These are phyloP conservation scores for Quercus berberidifolia DNA, from an alignment of 306 rosid species.

Conservation along the genomic window DNA sequence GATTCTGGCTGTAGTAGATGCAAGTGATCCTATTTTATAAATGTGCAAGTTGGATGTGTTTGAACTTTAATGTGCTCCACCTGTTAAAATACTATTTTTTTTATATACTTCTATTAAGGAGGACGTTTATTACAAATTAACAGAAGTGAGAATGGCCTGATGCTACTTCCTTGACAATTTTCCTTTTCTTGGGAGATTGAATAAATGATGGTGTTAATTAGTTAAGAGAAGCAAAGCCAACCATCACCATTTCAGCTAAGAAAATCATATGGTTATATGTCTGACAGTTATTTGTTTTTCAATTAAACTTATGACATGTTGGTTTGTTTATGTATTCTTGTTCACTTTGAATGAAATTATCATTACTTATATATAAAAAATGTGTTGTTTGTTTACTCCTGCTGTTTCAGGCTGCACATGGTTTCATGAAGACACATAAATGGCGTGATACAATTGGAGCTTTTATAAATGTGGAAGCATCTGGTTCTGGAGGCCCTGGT, in stretches of 20 bases:
- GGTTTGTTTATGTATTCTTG: constrained; percentile 2
- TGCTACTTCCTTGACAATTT: neutral
- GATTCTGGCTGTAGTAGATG: neutral
- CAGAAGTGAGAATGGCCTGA: neutral
- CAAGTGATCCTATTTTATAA: neutral
- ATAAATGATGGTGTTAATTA: neutral
- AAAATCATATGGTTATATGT: neutral
- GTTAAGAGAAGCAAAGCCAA: neutral
- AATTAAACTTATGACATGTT: constrained; percentile 25
- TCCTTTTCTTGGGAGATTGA: neutral
- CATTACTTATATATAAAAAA: no score
- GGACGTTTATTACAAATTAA: neutral
- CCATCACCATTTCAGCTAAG: neutral
- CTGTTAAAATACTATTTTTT: neutral
- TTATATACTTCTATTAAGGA: neutral
- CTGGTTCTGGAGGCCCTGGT: constrained; percentile 92
- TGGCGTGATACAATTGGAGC: constrained; percentile 95
- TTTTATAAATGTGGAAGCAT: constrained; percentile 87
- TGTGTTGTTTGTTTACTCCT: neutral
- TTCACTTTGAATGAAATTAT: no score
- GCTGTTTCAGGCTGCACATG: constrained; percentile 81
- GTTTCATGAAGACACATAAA: constrained; percentile 88
- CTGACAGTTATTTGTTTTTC: neutral
- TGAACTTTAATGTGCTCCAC: neutral
- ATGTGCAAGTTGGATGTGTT: neutral